These are phyloP conservation scores for Trypanosoma melophagium DNA, from an alignment of 208 protist genomes.

Conservation along the genomic window DNA sequence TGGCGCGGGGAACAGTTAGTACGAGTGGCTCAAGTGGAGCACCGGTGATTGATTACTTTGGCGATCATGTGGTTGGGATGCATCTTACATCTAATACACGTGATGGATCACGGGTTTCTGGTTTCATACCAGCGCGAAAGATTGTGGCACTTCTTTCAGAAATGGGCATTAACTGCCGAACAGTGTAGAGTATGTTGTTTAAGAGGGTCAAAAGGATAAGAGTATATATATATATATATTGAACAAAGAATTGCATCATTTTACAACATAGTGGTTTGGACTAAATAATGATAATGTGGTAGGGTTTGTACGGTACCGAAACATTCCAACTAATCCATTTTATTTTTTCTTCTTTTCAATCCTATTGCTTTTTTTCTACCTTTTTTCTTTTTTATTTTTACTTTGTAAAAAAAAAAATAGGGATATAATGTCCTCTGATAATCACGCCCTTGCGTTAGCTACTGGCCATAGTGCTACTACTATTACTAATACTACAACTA, in stretches of 20 bases:
- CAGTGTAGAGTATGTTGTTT: not conserved
- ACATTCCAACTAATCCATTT: too few relatives aligned
- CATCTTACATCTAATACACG: constrained; percentile 83
- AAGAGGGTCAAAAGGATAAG: not conserved
- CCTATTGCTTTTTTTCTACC: not conserved
- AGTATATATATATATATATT: constrained; percentile 2
- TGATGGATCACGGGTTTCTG: constrained; percentile 76
- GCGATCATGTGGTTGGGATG: constrained; percentile 76
- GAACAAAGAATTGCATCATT: too few relatives aligned
- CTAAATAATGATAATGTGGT: too few relatives aligned
- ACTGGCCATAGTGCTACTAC: not conserved
- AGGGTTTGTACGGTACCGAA: too few relatives aligned
- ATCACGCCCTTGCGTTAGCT: not conserved
- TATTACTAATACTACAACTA: not conserved
- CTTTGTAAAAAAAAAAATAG: not conserved
- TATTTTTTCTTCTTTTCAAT: not conserved
- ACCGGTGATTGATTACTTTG: constrained; percentile 79
- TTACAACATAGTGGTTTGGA: too few relatives aligned
- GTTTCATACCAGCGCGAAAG: constrained; percentile 73
- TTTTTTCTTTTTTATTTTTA: not conserved
- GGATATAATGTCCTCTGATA: constrained; percentile 16
- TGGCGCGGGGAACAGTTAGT: constrained; percentile 73
- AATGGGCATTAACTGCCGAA: constrained; percentile 57
- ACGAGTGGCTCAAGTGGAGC: constrained; percentile 81
- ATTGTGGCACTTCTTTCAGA: constrained; percentile 69